These are phyloP conservation scores for Dactylorhiza incarnata DNA, from an alignment of 106 monocot genomes.

Conservation along the genomic window DNA sequence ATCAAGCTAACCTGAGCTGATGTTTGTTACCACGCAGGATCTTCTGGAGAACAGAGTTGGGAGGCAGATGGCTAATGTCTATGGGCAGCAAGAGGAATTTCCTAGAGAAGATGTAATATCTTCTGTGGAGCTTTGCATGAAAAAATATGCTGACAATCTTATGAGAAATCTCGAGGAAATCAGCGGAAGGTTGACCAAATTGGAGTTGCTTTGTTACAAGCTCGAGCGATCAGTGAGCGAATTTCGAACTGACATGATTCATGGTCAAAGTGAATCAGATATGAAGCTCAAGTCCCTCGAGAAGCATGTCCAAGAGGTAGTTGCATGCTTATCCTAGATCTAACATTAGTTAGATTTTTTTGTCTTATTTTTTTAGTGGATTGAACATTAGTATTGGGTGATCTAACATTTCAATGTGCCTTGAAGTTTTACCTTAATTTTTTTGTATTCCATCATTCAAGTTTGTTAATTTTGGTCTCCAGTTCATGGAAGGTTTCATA, in stretches of 20 bases:
- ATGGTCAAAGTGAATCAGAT: slow-evolving; percentile 55
- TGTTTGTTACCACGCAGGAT: slow-evolving; percentile 35
- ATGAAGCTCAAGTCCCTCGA: slow-evolving; percentile 78
- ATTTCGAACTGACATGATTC: slow-evolving; percentile 56
- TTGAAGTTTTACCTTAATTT: too few relatives aligned
- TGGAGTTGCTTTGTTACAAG: slow-evolving; percentile 80
- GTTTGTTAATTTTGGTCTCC: background rate
- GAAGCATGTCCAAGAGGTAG: slow-evolving; percentile 97
- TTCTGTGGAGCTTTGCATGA: slow-evolving; percentile 89
- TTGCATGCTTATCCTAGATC: slow-evolving; percentile 14
- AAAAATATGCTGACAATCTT: slow-evolving; percentile 88
- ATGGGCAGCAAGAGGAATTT: slow-evolving; percentile 50
- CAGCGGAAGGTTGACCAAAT: slow-evolving; percentile 63
- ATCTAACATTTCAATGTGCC: too few relatives aligned
- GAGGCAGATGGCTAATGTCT: slow-evolving; percentile 39
- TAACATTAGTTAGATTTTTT: background rate
- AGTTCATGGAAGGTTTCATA: background rate
- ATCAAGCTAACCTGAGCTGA: background rate
- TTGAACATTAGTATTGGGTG: background rate
- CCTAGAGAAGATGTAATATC: slow-evolving; percentile 51
- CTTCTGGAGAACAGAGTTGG: slow-evolving; percentile 55
- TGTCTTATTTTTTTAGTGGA: background rate
- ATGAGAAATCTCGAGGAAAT: slow-evolving; percentile 75
- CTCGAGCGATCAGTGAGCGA: slow-evolving; percentile 76
- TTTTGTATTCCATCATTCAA: too few relatives aligned